Base-by-base conservation (phyloP, 768 basidiomycete species). In the Lactarius indigo region DNA sequence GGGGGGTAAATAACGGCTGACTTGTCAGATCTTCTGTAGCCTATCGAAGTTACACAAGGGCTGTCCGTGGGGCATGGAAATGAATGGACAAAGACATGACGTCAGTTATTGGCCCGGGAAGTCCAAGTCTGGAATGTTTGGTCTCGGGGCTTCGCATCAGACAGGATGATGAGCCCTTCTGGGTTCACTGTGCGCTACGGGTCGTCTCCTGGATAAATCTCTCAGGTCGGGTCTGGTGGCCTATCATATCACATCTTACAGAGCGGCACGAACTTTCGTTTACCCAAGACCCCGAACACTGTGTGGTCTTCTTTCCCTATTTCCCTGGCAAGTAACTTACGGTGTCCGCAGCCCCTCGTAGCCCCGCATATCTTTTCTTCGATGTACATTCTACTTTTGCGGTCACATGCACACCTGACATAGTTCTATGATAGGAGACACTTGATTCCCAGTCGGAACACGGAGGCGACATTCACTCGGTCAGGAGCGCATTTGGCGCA, bases 71-170 rank as follows among this genome's bases (percentile, higher is more conserved):
- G 90, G 90, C 9, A 97, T 98, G 85, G 81, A 93, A 68, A 96
- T 97, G 57, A 87, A 97, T 67, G 96, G 94, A 18, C 87, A 97
- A 71, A 84, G 88, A 50, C 92, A 97, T 74, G 92, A 94, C 73
- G 93, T 98, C 35, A 85, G 86, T 39, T 99, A 98, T 78, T 98
- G 97, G 97, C 96, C 97, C 1, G 97, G 96, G 9, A 97, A 99
- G 75, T 98, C 96, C 2, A 86, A 85, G 72, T 95, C 93, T 15
- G 96, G 95, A 57, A 99, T 99, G 96, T 96, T 97, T 76, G 94
- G 95, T 23, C 83, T 99, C 15, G 97, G 97, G 47, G 97, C 97
- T 3, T 97, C 95, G 7, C 97, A 99, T 78, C 97, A 99, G 77
- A 98, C 96, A 68, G 97, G 97, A 71, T 99, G 96, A 96, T 89